Evolutionary conservation across 2,329 filamentous ascomycete species (phyloP).

Genomic region (Xylariaceae sp.): DNA sequence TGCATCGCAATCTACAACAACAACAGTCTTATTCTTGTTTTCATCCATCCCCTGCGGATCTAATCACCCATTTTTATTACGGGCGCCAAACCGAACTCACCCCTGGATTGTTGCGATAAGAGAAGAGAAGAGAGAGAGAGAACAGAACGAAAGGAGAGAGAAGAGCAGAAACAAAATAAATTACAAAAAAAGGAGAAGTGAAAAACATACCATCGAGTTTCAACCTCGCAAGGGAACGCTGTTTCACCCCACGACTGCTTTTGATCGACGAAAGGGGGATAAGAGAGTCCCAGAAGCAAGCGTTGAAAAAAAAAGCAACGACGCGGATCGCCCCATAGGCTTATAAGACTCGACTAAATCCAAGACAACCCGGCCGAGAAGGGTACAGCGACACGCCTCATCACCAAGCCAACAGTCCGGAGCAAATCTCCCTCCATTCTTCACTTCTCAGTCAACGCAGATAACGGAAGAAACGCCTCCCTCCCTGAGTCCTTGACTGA

Average conservation of each 20-base stretch:
- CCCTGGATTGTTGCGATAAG: background rate
- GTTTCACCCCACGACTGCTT: constrained; percentile 24
- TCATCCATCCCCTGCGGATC: background rate
- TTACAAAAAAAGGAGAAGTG: background rate
- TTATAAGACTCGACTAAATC: constrained; percentile 21
- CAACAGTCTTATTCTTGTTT: background rate
- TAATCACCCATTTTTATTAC: too few species aligned
- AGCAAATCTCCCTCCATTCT: constrained; percentile 16
- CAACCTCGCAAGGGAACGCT: constrained; percentile 18
- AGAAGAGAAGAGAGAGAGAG: background rate
- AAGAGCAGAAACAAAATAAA: background rate
- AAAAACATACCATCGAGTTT: constrained; percentile 8
- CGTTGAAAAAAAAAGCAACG: constrained; percentile 19
- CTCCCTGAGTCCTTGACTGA: too few species aligned
- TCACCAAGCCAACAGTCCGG: constrained; percentile 12
- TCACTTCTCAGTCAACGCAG: background rate
- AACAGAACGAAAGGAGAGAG: background rate
- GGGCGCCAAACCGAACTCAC: background rate
- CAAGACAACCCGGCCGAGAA: constrained; percentile 28
- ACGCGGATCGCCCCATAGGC: constrained; percentile 16
- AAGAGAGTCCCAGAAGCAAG: background rate
- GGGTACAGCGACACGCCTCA: constrained; percentile 14
- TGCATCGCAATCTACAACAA: too few species aligned
- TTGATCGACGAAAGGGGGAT: constrained; percentile 15
- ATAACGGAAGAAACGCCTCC: too few species aligned